phyloP scores from a whole-genome alignment of 2,329 filamentous ascomycete species.

The Rutstroemia sp. region DNA sequence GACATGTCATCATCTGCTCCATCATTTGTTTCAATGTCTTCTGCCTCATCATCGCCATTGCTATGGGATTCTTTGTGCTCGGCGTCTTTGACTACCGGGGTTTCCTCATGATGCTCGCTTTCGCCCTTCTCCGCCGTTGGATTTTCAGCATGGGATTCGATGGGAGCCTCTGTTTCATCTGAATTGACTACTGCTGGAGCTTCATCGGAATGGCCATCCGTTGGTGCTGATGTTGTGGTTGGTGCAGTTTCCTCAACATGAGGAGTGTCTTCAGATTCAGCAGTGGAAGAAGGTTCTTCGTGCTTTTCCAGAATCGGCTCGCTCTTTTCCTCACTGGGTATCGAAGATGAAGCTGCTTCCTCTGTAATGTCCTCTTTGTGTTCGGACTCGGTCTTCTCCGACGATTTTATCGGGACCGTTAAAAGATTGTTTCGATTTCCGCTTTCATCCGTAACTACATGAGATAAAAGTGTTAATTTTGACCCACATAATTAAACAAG shows the following conservation, averaged over 20 bases:
- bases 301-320: background rate
- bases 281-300: background rate
- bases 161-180: background rate
- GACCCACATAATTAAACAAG: background rate
- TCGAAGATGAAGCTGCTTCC: background rate
- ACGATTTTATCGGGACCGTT: conserved; percentile 24
- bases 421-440: conserved; percentile 49
- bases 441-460: conserved; percentile 39
- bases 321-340: background rate
- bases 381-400: conserved; percentile 1
- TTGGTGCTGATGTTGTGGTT: too few relatives aligned
- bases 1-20: too few relatives aligned
- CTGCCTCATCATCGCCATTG: too few relatives aligned
- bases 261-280: too few relatives aligned
- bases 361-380: background rate
- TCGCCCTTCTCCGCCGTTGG: too few relatives aligned
- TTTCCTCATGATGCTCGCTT: too few relatives aligned
- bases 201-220: too few relatives aligned
- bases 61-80: too few relatives aligned
- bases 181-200: background rate
- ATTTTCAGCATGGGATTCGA: too few relatives aligned
- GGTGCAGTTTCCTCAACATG: too few relatives aligned
- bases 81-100: too few relatives aligned
- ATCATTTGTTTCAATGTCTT: too few relatives aligned
- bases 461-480: conserved; percentile 3